A percentile compares a stretch with the other conserved stretches of the same genome.
Evolutionary conservation across 805 yeast species (phyloP).

Genomic region (Hanseniaspora lindneri): DNA sequence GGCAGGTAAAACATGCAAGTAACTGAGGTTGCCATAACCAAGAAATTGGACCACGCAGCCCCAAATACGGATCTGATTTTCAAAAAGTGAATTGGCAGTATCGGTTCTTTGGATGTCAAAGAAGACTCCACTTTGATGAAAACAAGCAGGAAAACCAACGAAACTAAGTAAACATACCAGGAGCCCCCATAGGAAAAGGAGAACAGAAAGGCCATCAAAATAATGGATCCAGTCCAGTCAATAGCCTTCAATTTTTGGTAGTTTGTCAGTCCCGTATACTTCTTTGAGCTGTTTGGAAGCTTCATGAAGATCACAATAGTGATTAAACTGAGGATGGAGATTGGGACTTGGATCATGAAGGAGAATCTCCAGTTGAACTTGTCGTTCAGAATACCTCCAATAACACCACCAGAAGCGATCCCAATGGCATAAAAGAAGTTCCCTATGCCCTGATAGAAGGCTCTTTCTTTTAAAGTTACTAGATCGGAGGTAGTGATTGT

Average conservation of each 20-base stretch:
- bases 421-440: slow-evolving; percentile 70
- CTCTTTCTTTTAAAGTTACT: slow-evolving; percentile 65
- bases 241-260: slow-evolving; percentile 40
- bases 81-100: slow-evolving; percentile 48
- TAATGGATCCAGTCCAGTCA: slow-evolving; percentile 43
- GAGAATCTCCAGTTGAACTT: slow-evolving; percentile 57
- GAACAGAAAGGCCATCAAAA: slow-evolving; percentile 33
- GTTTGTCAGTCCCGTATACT: slow-evolving; percentile 30
- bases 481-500: slow-evolving; percentile 69
- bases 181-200: slow-evolving; percentile 17
- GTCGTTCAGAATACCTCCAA: slow-evolving; percentile 52
- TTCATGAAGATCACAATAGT: slow-evolving; percentile 33
- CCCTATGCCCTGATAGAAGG: slow-evolving; percentile 70
- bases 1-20: slow-evolving; percentile 47
- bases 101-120: slow-evolving; percentile 41
- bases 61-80: slow-evolving; percentile 49
- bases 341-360: slow-evolving; percentile 43
- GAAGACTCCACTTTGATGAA: slow-evolving; percentile 37
- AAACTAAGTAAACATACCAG: slow-evolving; percentile 10
- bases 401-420: slow-evolving; percentile 55
- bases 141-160: slow-evolving; percentile 28
- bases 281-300: slow-evolving; percentile 32
- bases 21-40: slow-evolving; percentile 33
- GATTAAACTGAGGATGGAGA: slow-evolving; percentile 39
- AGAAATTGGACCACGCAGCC: slow-evolving; percentile 54